Evolutionary conservation across 176 grass and related monocot genomes (phyloP), one percentile per base, ranked within the genome.

Genomic region (Rhynchospora breviuscula): DNA sequence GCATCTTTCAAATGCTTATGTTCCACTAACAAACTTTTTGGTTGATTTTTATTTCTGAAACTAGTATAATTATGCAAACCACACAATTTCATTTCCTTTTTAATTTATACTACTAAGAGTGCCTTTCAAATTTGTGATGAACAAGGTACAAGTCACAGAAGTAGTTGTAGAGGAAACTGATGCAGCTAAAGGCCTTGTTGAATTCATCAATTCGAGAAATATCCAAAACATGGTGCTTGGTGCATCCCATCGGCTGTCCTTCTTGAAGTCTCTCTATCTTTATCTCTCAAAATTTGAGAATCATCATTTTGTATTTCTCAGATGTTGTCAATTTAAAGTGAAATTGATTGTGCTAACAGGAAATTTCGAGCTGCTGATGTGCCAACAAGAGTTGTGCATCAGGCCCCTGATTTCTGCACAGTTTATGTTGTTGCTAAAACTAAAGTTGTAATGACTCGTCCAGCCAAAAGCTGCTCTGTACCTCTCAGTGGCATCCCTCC

Each of bases 351-450:
- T 85, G 49, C 11, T 87, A 22, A 47, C 91, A 91, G 93, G 92
- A 98, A 95, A 70, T 95, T 93, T 81, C 89, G 89, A 86, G 92
- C 92, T 81, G 52, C 89, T 56, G 95, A 95, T 84, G 91, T 98
- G 86, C 87, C 93, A 35, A 90, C 92, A 12, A 88, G 43, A 48
- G 35, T 98, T 67, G 88, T 87, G 63, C 94, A 95, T 79, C 68
- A 63, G 10, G 84, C 88, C 18, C 89, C 89, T 10, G 96, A 98
- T 78, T 98, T 90, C 83, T 98, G 96, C 80, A 87, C 90, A 63
- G 90, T 98, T 78, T 95, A 91, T 85, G 88, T 93, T 1, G 72
- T 98, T 17, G 87, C 87, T 17, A 95, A 91, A 85, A 89, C 88
- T 71, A 93, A 88, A 85, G 82, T 90, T 8, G 86, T 85, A 35